Percentiles rank a stretch among this genome's conserved stretches.
phyloP scores from a whole-genome alignment of 1,139 yeast genomes.

The Hemisphaericaspora subhashii region DNA sequence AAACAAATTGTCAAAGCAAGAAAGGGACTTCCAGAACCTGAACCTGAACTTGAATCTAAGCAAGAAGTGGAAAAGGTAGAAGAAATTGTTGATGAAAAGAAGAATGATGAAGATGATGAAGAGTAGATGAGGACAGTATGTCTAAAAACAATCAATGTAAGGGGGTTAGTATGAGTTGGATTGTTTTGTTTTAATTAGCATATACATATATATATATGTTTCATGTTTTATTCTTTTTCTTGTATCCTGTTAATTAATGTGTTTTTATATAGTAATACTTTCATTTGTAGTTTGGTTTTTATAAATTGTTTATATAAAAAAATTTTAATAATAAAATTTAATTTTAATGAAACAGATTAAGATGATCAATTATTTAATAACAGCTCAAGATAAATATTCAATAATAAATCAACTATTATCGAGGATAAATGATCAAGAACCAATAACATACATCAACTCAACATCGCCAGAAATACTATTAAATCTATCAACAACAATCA shows the following conservation, averaged over 20 bases:
- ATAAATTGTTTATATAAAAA: too few relatives aligned
- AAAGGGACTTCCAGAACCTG: conserved; percentile 22
- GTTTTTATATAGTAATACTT: too few relatives aligned
- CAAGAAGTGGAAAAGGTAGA: conserved; percentile 1
- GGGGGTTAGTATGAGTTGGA: too few relatives aligned
- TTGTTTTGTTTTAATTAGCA: too few relatives aligned
- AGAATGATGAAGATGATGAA: neutral
- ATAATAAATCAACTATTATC: conserved; percentile 5
- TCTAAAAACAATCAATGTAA: too few relatives aligned
- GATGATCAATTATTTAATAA: conserved; percentile 10
- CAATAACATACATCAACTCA: conserved; percentile 13
- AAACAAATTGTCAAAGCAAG: conserved; percentile 39
- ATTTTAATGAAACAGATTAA: too few relatives aligned
- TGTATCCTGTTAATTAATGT: too few relatives aligned
- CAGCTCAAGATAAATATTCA: conserved; percentile 3
- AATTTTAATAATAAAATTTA: too few relatives aligned
- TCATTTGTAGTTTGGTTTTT: too few relatives aligned
- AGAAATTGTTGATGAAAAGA: conserved; percentile 1
- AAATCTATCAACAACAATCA: conserved; percentile 1
- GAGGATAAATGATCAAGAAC: neutral
- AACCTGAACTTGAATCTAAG: conserved; percentile 6
- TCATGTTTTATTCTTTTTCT: neutral
- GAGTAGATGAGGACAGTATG: too few relatives aligned
- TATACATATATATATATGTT: too few relatives aligned
- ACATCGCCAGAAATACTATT: conserved; percentile 12